A percentile compares a stretch with the other conserved stretches of the same genome.
Evolutionary conservation across 2,329 filamentous ascomycete genomes (phyloP).

Genomic region (Peltaster fructicola): DNA sequence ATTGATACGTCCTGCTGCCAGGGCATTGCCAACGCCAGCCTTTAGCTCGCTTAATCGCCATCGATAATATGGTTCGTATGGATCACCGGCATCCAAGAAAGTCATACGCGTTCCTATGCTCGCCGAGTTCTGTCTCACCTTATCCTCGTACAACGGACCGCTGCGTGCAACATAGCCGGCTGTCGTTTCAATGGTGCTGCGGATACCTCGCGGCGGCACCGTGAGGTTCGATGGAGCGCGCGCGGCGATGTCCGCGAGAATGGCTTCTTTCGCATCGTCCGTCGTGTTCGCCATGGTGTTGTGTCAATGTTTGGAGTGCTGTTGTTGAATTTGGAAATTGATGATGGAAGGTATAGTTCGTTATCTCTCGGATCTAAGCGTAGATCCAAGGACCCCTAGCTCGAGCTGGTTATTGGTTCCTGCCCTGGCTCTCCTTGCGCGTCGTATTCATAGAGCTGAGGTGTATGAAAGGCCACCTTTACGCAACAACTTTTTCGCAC

Average conservation of each 20-base stretch:
- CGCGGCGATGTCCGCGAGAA: conserved; percentile 34
- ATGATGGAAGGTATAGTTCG: not conserved
- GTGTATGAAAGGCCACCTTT: no score
- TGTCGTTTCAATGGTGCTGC: conserved; percentile 77
- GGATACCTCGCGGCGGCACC: conserved; percentile 69
- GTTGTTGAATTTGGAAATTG: not conserved
- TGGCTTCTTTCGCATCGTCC: conserved; percentile 10
- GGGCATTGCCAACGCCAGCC: conserved; percentile 61
- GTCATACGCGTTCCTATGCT: conserved; percentile 82
- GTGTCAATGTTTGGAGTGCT: not conserved
- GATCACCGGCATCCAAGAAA: conserved; percentile 63
- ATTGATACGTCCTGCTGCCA: conserved; percentile 56
- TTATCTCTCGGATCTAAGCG: no score
- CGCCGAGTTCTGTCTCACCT: conserved; percentile 69
- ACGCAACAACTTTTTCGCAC: no score
- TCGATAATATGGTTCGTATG: conserved; percentile 74
- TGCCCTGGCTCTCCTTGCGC: no score
- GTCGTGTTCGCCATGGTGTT: conserved; percentile 15
- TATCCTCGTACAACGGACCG: conserved; percentile 54
- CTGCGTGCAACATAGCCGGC: conserved; percentile 72
- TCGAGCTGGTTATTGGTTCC: no score
- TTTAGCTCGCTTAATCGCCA: conserved; percentile 82
- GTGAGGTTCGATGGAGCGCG: conserved; percentile 73
- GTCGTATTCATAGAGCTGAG: no score
- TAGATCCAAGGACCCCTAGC: no score